phyloP scores from a whole-genome alignment of 495 filamentous ascomycete species.

The Podospora comata region DNA sequence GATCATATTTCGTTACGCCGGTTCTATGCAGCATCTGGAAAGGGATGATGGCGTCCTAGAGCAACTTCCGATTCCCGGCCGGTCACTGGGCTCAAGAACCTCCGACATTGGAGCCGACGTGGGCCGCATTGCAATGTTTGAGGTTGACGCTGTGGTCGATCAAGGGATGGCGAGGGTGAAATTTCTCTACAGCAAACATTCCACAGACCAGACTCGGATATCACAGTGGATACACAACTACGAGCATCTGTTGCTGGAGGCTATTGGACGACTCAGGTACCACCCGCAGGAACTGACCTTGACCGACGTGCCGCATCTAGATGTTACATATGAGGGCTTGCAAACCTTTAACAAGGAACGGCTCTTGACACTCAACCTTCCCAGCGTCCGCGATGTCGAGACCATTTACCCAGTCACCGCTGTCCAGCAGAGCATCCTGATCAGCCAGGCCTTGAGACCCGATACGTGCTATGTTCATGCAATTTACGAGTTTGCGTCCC shows the following conservation, averaged over 20 bases:
- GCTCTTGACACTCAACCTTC: constrained; percentile 49
- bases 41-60: constrained; percentile 59
- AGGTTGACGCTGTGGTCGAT: constrained; percentile 57
- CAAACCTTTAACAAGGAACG: constrained; percentile 49
- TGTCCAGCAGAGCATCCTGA: constrained; percentile 65
- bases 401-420: constrained; percentile 61
- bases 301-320: constrained; percentile 61
- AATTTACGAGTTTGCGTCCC: constrained; percentile 56
- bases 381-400: constrained; percentile 45
- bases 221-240: constrained; percentile 58
- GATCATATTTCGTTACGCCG: constrained; percentile 69
- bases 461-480: constrained; percentile 59
- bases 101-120: constrained; percentile 55
- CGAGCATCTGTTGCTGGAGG: constrained; percentile 50
- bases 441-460: constrained; percentile 55
- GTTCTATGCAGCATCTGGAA: constrained; percentile 61
- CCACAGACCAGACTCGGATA: constrained; percentile 57
- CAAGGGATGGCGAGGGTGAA: constrained; percentile 60
- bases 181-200: constrained; percentile 61
- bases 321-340: constrained; percentile 57
- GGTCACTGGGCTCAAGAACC: constrained; percentile 39
- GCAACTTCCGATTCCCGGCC: constrained; percentile 46
- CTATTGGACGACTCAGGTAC: constrained; percentile 49
- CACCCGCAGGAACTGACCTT: constrained; percentile 53
- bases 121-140: constrained; percentile 63